phyloP scores from a whole-genome alignment of 805 yeast species.

The Ogataea thermomethanolica region DNA sequence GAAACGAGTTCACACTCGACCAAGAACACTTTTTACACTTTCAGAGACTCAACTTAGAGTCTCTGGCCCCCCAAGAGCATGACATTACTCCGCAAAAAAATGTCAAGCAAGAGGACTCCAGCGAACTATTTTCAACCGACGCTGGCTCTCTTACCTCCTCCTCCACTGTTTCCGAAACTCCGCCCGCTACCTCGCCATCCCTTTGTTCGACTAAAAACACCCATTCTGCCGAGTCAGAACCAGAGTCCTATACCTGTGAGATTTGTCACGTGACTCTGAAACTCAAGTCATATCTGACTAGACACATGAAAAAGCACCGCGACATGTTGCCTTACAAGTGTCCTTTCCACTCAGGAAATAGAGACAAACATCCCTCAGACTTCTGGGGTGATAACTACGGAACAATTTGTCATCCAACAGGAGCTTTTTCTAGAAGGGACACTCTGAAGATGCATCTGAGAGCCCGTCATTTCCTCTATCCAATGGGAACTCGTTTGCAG shows the following conservation, averaged over 20 bases:
- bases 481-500: constrained; percentile 49
- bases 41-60: constrained; percentile 8
- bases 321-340: constrained; percentile 49
- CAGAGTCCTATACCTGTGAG: constrained; percentile 39
- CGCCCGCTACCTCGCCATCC: background rate
- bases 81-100: background rate
- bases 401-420: constrained; percentile 51
- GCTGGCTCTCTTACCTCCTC: background rate
- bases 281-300: constrained; percentile 51
- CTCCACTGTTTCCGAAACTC: background rate
- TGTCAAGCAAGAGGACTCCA: constrained; percentile 1
- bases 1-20: constrained; percentile 23
- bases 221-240: background rate
- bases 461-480: constrained; percentile 54
- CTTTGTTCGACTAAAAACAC: background rate
- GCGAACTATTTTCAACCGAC: background rate
- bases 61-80: background rate
- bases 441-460: constrained; percentile 57
- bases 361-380: background rate
- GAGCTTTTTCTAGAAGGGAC: constrained; percentile 58
- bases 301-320: constrained; percentile 54
- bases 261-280: constrained; percentile 48
- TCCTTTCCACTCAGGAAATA: constrained; percentile 41
- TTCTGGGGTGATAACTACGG: constrained; percentile 15
- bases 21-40: constrained; percentile 21